Percentiles rank a stretch among this genome's conserved stretches.
phyloP scores from a whole-genome alignment of 768 basidiomycete genomes.

The Brasilioporus rufonigricans region DNA sequence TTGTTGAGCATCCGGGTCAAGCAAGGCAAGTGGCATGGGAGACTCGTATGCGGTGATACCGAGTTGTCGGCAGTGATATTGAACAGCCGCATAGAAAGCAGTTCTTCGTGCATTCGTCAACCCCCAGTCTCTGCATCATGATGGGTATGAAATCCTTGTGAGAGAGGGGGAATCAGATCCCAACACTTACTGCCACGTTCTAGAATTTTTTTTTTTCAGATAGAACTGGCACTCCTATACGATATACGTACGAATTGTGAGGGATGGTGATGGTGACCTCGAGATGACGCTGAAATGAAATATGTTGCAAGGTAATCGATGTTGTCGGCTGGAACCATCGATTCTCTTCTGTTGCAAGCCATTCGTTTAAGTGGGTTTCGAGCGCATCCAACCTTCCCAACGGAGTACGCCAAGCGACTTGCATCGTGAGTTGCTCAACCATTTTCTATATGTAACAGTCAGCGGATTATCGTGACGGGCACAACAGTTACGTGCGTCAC shows the following conservation, averaged over 20 bases:
- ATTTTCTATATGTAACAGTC: constrained; percentile 49
- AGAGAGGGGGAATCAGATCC: background rate
- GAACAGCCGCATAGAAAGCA: constrained; percentile 76
- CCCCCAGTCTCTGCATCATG: constrained; percentile 51
- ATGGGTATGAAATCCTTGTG: constrained; percentile 4
- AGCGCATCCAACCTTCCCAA: constrained; percentile 68
- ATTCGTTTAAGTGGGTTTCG: constrained; percentile 64
- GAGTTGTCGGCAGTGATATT: constrained; percentile 68
- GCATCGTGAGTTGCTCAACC: constrained; percentile 63
- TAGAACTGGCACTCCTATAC: background rate
- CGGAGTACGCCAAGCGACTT: constrained; percentile 75
- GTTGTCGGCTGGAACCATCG: constrained; percentile 75
- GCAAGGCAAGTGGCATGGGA: constrained; percentile 57
- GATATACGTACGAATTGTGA: constrained; percentile 43
- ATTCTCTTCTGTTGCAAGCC: constrained; percentile 78
- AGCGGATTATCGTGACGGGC: background rate
- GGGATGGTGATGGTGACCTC: constrained; percentile 66
- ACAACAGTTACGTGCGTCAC: constrained; percentile 44
- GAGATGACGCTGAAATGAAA: constrained; percentile 63
- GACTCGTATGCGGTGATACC: constrained; percentile 62
- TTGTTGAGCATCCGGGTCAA: constrained; percentile 22
- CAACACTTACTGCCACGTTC: constrained; percentile 35
- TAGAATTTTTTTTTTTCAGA: constrained; percentile 10
- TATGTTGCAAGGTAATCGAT: constrained; percentile 57
- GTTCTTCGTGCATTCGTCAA: constrained; percentile 60